These are phyloP conservation scores for Venturia carpophila DNA, from an alignment of 2,329 filamentous ascomycete species.

Conservation along the genomic window DNA sequence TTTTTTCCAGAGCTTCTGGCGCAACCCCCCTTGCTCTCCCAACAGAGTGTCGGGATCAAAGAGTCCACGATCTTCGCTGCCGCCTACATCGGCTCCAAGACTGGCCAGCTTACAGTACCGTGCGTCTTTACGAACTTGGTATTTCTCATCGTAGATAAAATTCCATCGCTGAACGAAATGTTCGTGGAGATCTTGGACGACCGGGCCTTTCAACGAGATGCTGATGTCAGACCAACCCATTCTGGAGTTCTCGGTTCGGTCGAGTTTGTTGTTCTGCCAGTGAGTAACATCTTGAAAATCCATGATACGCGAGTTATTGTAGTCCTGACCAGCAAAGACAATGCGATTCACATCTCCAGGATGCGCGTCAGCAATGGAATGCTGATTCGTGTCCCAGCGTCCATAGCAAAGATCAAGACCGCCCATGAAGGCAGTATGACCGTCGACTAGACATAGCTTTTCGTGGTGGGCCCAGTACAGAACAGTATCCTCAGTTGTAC, in stretches of 20 bases:
- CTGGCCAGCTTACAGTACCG: conserved; percentile 15
- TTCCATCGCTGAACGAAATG: conserved; percentile 90
- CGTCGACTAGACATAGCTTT: conserved; percentile 78
- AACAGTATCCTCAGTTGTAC: conserved; percentile 70
- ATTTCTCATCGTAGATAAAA: conserved; percentile 80
- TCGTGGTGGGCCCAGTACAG: conserved; percentile 93
- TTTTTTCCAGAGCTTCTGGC: conserved; percentile 14
- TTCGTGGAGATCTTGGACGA: conserved; percentile 63
- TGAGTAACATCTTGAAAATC: conserved; percentile 70
- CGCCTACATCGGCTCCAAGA: not conserved
- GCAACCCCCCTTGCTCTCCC: conserved; percentile 12
- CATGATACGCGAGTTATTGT: conserved; percentile 78
- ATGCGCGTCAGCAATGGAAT: conserved; percentile 77
- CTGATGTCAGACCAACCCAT: conserved; percentile 93
- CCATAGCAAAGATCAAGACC: conserved; percentile 82
- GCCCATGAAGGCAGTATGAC: conserved; percentile 79
- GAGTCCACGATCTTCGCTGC: conserved; percentile 8
- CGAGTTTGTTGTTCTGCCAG: conserved; percentile 80
- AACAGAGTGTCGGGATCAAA: conserved; percentile 1
- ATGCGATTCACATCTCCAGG: conserved; percentile 67
- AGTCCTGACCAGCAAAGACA: conserved; percentile 84
- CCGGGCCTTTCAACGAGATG: conserved; percentile 65
- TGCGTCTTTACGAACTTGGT: conserved; percentile 48
- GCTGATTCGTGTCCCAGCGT: conserved; percentile 78
- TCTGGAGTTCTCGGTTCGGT: conserved; percentile 67